Evolutionary conservation across 129 eudicot species (phyloP).

Genomic region (Escallonia herrerae): DNA sequence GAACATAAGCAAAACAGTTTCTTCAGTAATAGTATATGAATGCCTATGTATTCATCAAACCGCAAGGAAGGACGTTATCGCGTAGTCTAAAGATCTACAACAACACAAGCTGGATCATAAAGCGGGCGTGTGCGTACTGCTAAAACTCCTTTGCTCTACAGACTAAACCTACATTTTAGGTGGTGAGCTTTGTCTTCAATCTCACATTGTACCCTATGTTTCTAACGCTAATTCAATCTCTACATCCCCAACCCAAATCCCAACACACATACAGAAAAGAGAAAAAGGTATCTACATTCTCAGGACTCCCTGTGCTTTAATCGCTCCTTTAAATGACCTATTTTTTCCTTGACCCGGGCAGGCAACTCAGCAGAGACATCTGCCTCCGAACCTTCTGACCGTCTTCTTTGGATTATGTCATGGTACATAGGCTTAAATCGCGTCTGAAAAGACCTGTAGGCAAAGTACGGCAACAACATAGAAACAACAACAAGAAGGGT

Average conservation of each 20-base stretch:
- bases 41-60: too few species aligned
- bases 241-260: conserved; percentile 20
- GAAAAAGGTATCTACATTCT: neutral
- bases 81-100: too few species aligned
- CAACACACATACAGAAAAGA: neutral
- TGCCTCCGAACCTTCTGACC: conserved; percentile 46
- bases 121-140: too few species aligned
- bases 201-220: conserved; percentile 12
- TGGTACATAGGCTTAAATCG: conserved; percentile 88
- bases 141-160: neutral
- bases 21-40: too few species aligned
- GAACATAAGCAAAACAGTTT: too few species aligned
- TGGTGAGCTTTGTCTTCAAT: conserved; percentile 11
- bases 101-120: too few species aligned
- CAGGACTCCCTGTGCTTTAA: conserved; percentile 22
- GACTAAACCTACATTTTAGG: neutral
- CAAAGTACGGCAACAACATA: conserved; percentile 58
- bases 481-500: conserved; percentile 46
- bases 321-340: conserved; percentile 39
- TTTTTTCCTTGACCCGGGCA: conserved; percentile 27
- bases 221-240: conserved; percentile 17
- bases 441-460: conserved; percentile 55
- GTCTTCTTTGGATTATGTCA: conserved; percentile 77
- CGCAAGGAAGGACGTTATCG: too few species aligned
- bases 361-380: conserved; percentile 58